Conservation (phyloP, 495 filamentous ascomycete genomes). For the Lentithecium fluviatile region DNA sequence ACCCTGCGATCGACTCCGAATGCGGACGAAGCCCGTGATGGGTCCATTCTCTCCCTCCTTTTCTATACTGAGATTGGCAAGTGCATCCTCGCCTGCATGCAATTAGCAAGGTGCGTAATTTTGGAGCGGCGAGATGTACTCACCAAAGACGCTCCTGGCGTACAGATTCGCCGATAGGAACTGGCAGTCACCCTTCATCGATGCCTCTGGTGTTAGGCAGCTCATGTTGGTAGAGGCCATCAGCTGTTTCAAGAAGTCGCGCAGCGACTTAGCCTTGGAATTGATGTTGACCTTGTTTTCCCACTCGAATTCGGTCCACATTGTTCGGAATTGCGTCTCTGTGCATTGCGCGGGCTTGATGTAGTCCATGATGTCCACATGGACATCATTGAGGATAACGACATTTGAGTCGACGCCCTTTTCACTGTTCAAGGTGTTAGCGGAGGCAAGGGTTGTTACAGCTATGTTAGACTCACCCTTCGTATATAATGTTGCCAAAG, state of each 20-base stretch:
- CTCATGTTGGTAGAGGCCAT: constrained; percentile 99
- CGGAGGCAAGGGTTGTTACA: neutral
- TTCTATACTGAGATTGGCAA: constrained; percentile 97
- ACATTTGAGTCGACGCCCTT: constrained; percentile 95
- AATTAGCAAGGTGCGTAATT: constrained; percentile 1
- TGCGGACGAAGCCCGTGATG: constrained; percentile 97
- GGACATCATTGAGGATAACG: constrained; percentile 97
- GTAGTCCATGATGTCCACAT: constrained; percentile 99
- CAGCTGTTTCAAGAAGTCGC: constrained; percentile 89
- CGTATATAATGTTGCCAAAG: constrained; percentile 98
- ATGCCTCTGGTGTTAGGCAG: constrained; percentile 93
- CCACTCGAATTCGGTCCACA: constrained; percentile 99
- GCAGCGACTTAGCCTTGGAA: constrained; percentile 85
- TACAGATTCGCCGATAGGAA: constrained; percentile 98
- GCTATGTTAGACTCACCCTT: constrained; percentile 52
- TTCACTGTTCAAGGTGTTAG: constrained; percentile 42
- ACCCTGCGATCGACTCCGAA: constrained; percentile 95
- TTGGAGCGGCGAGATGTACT: constrained; percentile 43
- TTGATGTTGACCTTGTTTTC: constrained; percentile 99
- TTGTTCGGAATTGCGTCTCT: constrained; percentile 97
- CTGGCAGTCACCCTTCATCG: constrained; percentile 94
- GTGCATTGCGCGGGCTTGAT: constrained; percentile 96
- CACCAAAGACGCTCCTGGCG: constrained; percentile 97
- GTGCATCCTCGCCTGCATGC: constrained; percentile 86
- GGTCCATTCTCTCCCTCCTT: constrained; percentile 95